Conservation (phyloP, 116 monocot species). For the Zostera marina region DNA sequence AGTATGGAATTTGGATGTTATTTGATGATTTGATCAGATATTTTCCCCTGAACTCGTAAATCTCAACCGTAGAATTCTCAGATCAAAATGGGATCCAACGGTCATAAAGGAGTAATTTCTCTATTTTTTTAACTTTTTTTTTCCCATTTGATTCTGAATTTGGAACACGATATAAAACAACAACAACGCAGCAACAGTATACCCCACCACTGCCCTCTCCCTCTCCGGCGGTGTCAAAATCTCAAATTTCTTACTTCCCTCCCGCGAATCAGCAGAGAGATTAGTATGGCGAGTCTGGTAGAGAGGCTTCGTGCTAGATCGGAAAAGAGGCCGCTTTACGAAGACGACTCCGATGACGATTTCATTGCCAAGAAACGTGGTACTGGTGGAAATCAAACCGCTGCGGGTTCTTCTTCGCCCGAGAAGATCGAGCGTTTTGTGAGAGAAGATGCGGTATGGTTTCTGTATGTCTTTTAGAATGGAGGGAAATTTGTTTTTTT, state of each 20-base stretch:
- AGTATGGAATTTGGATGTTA: too few species aligned
- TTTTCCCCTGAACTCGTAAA: too few species aligned
- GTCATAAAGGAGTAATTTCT: too few species aligned
- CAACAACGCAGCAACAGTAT: background rate
- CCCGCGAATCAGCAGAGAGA: background rate
- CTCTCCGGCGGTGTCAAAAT: background rate
- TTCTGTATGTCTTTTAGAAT: background rate
- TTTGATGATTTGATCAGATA: too few species aligned
- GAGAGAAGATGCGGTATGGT: constrained; percentile 65
- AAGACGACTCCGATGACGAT: constrained; percentile 68
- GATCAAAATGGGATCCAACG: too few species aligned
- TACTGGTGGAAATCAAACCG: background rate
- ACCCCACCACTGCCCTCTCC: background rate
- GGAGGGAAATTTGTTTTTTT: background rate
- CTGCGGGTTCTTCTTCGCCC: constrained; percentile 4
- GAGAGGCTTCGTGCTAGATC: constrained; percentile 86
- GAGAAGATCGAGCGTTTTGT: constrained; percentile 26
- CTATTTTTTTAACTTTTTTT: too few species aligned
- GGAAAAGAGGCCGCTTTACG: constrained; percentile 63
- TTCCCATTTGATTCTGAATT: too few species aligned
- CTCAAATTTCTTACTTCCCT: background rate
- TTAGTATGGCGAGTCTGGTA: constrained; percentile 74
- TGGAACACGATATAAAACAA: too few species aligned
- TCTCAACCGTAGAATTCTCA: too few species aligned
- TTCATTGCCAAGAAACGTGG: constrained; percentile 9